Evolutionary conservation across 352 stramenopile genomes (phyloP), one percentile per base, ranked within the genome.

Genomic region (Globisporangium cystogenes): DNA sequence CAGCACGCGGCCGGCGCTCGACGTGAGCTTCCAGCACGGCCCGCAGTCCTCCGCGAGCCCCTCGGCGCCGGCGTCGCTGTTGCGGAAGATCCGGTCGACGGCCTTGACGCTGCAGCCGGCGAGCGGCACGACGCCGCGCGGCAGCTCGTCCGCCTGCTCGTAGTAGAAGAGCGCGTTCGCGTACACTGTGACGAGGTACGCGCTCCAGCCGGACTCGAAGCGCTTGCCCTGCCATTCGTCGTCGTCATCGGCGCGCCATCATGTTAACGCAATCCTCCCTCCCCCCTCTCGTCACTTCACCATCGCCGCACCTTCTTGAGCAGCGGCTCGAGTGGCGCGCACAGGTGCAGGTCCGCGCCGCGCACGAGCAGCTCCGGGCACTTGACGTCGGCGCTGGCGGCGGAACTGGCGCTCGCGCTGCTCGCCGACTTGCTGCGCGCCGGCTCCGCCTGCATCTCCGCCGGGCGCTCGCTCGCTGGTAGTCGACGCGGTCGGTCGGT

Each of bases 1-100:
- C 40, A 90, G 48, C 44, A 85, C 70, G 12, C 79, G 74, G 0
- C 72, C 74, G 12, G 62, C 66, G 29, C 51, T 70, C 10, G 74
- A 84, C 58, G 72, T 87, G 41, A 90, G 18, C 52, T 90, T 87
- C 74, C 76, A 90, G 67, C 79, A 90, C 33, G 76, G 76, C 1
- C 79, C 79, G 23, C 78, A 89, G 20, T 84, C 74, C 15, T 87
- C 78, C 1, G 63, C 67, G 0, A 42, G 15, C 12, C 50, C 39
- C 27, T 44, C 39, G 33, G 61, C 55, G 43, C 59, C 58, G 31
- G 68, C 65, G 26, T 67, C 64, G 27, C 26, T 64, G 54, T 59
- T 65, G 48, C 65, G 66, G 55, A 81, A 81, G 36, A 87, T 84
- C 29, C 76, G 67, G 49, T 90, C 79, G 18, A 90, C 74, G 5